Evolutionary conservation across 208 protist species (phyloP).

Genomic region (Phytomonas serpens): DNA sequence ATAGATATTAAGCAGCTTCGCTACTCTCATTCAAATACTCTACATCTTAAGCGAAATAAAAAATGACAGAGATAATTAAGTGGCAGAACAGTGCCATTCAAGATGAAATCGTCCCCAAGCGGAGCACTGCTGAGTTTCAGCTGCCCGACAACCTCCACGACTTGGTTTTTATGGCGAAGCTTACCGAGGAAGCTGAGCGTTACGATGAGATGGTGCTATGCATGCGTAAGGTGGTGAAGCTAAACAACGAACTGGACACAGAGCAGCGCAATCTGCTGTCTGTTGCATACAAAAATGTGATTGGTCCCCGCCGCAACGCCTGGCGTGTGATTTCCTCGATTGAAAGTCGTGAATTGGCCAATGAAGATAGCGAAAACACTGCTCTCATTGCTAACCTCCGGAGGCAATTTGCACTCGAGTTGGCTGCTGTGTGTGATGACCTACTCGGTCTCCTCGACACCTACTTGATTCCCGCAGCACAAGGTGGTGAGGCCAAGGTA

Average conservation of each 20-base stretch:
- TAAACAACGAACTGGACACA: conserved; percentile 95
- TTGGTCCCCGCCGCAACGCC: conserved; percentile 97
- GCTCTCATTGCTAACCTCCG: conserved; percentile 93
- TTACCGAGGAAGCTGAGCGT: conserved; percentile 98
- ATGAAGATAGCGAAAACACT: conserved; percentile 84
- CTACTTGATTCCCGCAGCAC: conserved; percentile 94
- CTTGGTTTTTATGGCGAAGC: conserved; percentile 95
- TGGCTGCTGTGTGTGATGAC: conserved; percentile 97
- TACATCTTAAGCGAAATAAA: conserved; percentile 11
- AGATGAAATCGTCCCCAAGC: conserved; percentile 74
- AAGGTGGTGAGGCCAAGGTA: conserved; percentile 88
- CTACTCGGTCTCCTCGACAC: conserved; percentile 94
- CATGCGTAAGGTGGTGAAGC: conserved; percentile 96
- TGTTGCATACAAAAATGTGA: conserved; percentile 99
- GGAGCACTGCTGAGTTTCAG: conserved; percentile 45
- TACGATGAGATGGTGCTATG: conserved; percentile 98
- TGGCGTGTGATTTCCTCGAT: conserved; percentile 98
- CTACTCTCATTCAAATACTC: neutral
- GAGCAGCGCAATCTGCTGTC: conserved; percentile 99
- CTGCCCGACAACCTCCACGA: conserved; percentile 79
- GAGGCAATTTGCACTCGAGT: conserved; percentile 95
- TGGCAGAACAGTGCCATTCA: conserved; percentile 72
- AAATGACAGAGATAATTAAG: conserved; percentile 74
- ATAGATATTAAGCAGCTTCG: neutral
- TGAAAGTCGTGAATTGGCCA: conserved; percentile 94